A percentile compares a stretch with the other conserved stretches of the same genome.
These are phyloP conservation scores for Chalciporus piperatus DNA, from an alignment of 768 basidiomycete genomes.

Conservation along the genomic window DNA sequence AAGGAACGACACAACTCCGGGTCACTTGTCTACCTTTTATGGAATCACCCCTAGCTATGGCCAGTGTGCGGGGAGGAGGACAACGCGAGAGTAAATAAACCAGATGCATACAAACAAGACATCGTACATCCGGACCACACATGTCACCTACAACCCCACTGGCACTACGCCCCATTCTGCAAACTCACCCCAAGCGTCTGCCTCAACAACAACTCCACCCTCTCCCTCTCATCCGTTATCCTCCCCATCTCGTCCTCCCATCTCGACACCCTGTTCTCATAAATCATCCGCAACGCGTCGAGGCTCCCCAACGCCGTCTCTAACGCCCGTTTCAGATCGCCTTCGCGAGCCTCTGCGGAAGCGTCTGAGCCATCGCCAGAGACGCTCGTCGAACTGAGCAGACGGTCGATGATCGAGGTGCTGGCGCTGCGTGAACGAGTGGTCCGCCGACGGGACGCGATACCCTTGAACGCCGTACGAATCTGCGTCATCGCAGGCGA, in stretches of 20 bases:
- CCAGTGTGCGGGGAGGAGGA: too few species aligned
- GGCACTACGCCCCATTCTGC: conserved; percentile 17
- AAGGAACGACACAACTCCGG: neutral
- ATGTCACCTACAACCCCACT: conserved; percentile 9
- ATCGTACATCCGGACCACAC: too few species aligned
- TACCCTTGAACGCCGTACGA: conserved; percentile 54
- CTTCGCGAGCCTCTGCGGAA: conserved; percentile 52
- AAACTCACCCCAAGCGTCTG: conserved; percentile 57
- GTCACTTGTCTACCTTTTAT: neutral
- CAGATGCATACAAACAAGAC: too few species aligned
- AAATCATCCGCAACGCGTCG: conserved; percentile 58
- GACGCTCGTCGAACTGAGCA: conserved; percentile 38
- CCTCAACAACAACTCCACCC: conserved; percentile 60
- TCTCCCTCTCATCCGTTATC: conserved; percentile 63
- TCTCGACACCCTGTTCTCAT: conserved; percentile 64
- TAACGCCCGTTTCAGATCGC: conserved; percentile 65
- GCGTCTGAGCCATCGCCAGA: conserved; percentile 57
- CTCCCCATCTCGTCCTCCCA: conserved; percentile 70
- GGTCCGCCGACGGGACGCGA: conserved; percentile 55
- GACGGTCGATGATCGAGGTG: conserved; percentile 46
- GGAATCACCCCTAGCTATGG: neutral
- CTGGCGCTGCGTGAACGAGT: conserved; percentile 42
- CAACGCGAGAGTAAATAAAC: too few species aligned
- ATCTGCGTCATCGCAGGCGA: conserved; percentile 52
- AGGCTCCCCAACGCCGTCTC: conserved; percentile 68